Base-by-base conservation (phyloP, 495 filamentous ascomycete genomes). In the Penicillium odoratum region DNA sequence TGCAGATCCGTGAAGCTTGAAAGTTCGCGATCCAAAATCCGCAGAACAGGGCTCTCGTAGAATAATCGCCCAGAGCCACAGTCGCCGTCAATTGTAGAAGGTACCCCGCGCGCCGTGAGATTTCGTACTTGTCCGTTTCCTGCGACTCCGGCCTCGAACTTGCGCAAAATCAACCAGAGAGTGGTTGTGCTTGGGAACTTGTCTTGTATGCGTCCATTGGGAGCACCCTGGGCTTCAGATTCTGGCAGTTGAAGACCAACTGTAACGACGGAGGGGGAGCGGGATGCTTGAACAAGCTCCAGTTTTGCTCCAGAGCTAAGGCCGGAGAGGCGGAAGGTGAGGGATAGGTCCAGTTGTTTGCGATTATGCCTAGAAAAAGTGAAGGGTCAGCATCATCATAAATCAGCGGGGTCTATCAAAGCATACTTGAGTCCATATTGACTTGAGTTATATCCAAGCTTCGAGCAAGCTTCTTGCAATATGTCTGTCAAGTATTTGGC, bases 261-360 rank as follows among this genome's bases (percentile, higher is more conserved):
- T 25, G 87, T 89, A 52, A 98, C 86, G 31, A 89, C 86, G 10
- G 91, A 86, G 3, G 93, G 88, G 0, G 91, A 92, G 48, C 85
- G 87, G 30, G 91, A 93, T 52, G 85, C 81, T 58, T 88, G 84
- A n/a, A 96, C 87, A 47, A 98, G 88, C 62, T 98, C 92, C 21
- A 98, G 82, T 62, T 95, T 96, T 28, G 94, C 93, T 30, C 94
- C 94, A 15, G 91, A 83, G 6, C 79, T 78, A 10, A 98, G 85
- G 53, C 92, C 92, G 1, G 93, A 90, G 33, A 93, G 87, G n/a
- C 93, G 88, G 70, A 90, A 88, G 34, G 88, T 85, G 16, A 88
- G 82, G 11, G 92, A 93, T 8, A 98, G 80, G 66, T 97, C 91
- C 11, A 98, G 72, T 30, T 84, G 78, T 67, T 93, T 95, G 63